These are phyloP conservation scores for Wallacemonas sp. DNA, from an alignment of 208 protist genomes.

Conservation along the genomic window DNA sequence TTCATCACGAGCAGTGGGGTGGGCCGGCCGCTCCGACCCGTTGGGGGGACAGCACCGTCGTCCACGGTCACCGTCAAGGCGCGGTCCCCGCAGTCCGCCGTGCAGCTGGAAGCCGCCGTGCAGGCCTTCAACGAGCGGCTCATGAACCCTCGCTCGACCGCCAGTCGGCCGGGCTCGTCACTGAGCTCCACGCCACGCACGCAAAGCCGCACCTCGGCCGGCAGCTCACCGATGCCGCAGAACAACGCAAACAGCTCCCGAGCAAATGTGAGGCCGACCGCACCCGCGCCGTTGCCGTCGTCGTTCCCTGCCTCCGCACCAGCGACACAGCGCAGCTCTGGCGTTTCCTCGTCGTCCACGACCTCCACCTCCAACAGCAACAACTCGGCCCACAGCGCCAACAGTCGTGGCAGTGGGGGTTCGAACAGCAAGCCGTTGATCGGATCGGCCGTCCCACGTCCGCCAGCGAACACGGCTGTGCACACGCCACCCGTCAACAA, in stretches of 20 bases:
- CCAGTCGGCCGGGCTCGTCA: neutral
- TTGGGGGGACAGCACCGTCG: too few species aligned
- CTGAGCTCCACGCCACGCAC: neutral
- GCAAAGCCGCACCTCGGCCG: neutral
- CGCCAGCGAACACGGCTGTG: too few species aligned
- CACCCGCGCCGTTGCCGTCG: too few species aligned
- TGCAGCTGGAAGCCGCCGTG: conserved; percentile 7
- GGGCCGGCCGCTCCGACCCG: neutral
- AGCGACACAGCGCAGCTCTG: neutral
- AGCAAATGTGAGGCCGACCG: too few species aligned
- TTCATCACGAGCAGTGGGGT: conserved; percentile 1
- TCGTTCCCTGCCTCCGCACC: neutral
- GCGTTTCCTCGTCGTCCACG: neutral
- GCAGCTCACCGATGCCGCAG: neutral
- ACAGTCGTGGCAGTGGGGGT: neutral
- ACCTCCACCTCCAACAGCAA: neutral
- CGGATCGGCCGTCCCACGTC: too few species aligned
- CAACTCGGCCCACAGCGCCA: neutral
- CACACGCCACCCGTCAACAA: too few species aligned
- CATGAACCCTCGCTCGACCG: neutral
- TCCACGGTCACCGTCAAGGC: neutral
- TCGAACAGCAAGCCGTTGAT: neutral
- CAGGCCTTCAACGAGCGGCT: conserved; percentile 15
- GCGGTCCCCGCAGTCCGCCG: too few species aligned
- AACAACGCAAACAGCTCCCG: too few species aligned